Evolutionary conservation across 805 yeast species (phyloP), one percentile per base, ranked within the genome.

Genomic region (Yarrowia yakushimensis): DNA sequence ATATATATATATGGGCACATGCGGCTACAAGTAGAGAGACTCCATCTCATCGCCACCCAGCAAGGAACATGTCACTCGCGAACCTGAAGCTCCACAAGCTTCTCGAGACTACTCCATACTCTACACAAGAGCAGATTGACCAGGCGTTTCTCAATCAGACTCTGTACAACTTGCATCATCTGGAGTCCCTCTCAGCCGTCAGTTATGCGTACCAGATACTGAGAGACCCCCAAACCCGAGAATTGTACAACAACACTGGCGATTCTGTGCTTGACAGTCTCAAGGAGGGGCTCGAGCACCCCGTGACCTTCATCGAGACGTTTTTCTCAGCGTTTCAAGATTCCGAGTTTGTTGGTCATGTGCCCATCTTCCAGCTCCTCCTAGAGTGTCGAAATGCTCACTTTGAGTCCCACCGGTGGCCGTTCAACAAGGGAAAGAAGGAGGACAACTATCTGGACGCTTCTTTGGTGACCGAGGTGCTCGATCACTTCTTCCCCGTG

Each of bases 111-210:
- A 25, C 42, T 4, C 43, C 59, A 7, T 52, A 34, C 59, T 52
- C 59, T 33, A 52, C 59, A 2, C 59, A 52, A 30, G 59, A 52
- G 43, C 59, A 52, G 22, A 52, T 52, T 17, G 59, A 52, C 43
- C 59, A 52, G 43, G 59, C 59, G 10, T 52, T 52, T 23, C 39
- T 52, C 33, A 25, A 20, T 31, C 34, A 52, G 43, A 34, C 59
- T 3, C 33, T 52, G 8, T 9, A 9, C 17, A 25, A 23, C 33
- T 13, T 52, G 33, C 43, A 52, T 23, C 43, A 52, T 12, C 33
- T 52, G 17, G 59, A 36, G 33, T 52, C 43, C 2, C 18, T 52
- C 33, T 52, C 59, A 17, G 59, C 59, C 17, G 59, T 52, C 34
- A 34, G 43, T 17, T 52, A 52, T 17, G 42, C 43, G 7, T 52